Evolutionary conservation across 2,329 filamentous ascomycete genomes (phyloP), one percentile per base, ranked within the genome.

Genomic region (Cladobotryum mycophilum): DNA sequence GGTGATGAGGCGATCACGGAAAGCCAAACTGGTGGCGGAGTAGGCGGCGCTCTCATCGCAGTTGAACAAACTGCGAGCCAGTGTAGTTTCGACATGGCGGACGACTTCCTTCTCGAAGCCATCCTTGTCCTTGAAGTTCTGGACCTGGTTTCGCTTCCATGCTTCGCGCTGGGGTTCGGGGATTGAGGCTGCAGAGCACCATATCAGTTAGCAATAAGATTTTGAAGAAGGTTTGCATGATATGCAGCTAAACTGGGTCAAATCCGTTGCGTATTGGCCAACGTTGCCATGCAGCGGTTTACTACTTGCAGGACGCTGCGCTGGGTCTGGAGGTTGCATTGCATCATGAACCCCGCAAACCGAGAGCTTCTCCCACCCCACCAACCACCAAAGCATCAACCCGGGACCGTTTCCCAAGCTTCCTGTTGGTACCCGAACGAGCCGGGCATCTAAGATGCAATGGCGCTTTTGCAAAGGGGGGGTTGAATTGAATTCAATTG

Each of bases 41-140:
- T 99, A 99, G 33, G 91, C 90, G 48, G 93, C 93, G 49, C 81
- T 79, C 72, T 99, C 93, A 75, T 99, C 91, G 72, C 93, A 99
- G 72, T 99, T 99, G 81, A 92, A 97, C 68, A 99, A 82, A 64
- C 91, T 96, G 54, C 93, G 88, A 55, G 93, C 93, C 55, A 99
- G 79, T 3, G 91, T 96, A 3, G 93, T 97, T 73, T 99, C 93
- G 64, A 99, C 88, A 75, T 99, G 93, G 58, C 86, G 85, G 57
- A 99, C 89, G 51, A 95, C 80, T 65, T 96, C 91, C 67, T 76
- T 82, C 76, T 93, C 76, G 64, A 97, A 96, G 52, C 89, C 86
- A 15, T 95, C 89, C 67, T 89, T 84, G 60, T 79, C 83, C 55
- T 76, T 79, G 72, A 96, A 96, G 53, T 81, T 83, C 58, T 79